A percentile compares a stretch with the other conserved stretches of the same genome.
Conservation (phyloP, 148 eudicot genomes). For the Mesembryanthemum crystallinum region DNA sequence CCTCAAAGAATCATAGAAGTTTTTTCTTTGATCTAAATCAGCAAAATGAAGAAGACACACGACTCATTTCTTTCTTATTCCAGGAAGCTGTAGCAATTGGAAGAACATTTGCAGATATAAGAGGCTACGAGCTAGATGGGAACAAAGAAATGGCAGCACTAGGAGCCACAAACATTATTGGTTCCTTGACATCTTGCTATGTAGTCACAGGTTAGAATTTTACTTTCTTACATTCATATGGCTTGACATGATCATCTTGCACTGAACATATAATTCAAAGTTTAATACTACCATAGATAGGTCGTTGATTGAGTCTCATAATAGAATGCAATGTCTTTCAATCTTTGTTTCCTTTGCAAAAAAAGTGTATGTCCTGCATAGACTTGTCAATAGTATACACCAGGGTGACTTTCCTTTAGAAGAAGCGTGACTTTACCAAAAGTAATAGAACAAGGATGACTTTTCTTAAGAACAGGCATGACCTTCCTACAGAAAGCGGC, state of each 20-base stretch:
- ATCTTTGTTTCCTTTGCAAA: no score
- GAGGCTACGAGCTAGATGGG: constrained; percentile 65
- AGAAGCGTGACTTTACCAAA: no score
- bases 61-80: background rate
- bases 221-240: background rate
- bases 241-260: background rate
- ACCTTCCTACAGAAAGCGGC: no score
- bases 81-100: constrained; percentile 78
- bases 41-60: background rate
- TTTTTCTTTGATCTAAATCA: background rate
- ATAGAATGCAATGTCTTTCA: background rate
- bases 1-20: background rate
- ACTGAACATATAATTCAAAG: background rate
- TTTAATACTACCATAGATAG: background rate
- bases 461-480: no score
- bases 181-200: constrained; percentile 70
- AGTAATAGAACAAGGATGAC: no score
- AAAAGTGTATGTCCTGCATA: no score
- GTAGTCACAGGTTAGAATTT: constrained; percentile 47
- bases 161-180: constrained; percentile 60
- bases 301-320: background rate
- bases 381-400: no score
- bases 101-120: constrained; percentile 64
- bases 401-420: no score
- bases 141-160: constrained; percentile 77